Evolutionary conservation across 1,139 yeast genomes (phyloP), one percentile per base, ranked within the genome.

Genomic region (Sugiyamaella castrensis): DNA sequence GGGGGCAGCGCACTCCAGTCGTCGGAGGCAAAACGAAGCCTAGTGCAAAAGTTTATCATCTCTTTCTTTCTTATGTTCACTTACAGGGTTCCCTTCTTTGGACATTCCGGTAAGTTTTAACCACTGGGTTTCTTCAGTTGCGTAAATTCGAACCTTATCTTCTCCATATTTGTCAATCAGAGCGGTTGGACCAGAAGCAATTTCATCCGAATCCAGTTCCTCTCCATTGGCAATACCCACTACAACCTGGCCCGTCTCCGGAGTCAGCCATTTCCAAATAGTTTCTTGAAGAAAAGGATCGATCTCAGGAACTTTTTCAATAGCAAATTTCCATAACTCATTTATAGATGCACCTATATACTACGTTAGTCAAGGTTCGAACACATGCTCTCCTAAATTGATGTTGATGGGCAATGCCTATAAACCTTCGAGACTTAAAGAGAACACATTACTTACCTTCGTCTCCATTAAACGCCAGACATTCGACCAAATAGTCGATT

Each of bases 61-160:
- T n/a, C n/a, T n/a, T n/a, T n/a, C n/a, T n/a, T n/a, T n/a, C n/a
- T n/a, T n/a, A n/a, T n/a, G 38, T 19, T 26, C 24, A 43, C 47
- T 41, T 46, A 55, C 52, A 0, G 63, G 52, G 49, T 57, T 64
- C 11, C 59, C 64, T n/a, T 54, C 61, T 30, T 60, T 61, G 1
- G 67, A 62, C 26, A 53, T 51, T 1, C 72, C 72, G 0, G 73
- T 70, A 12, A 71, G 56, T 8, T 59, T 61, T 12, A 56, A 46
- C 72, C 73, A 71, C 38, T 69, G 69, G 19, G 59, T 53, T 15
- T 67, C 68, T 33, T 63, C 71, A 6, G 64, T 57, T 4, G 70
- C 70, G 31, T 54, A 60, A 1, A 69, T 54, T n/a, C 62, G 56
- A 4, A 65, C 50, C 2, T 50, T 42, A 19, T 54, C 58, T 19